Conservation (phyloP, 2,329 filamentous ascomycete species). For the Pseudogymnoascus sp. region DNA sequence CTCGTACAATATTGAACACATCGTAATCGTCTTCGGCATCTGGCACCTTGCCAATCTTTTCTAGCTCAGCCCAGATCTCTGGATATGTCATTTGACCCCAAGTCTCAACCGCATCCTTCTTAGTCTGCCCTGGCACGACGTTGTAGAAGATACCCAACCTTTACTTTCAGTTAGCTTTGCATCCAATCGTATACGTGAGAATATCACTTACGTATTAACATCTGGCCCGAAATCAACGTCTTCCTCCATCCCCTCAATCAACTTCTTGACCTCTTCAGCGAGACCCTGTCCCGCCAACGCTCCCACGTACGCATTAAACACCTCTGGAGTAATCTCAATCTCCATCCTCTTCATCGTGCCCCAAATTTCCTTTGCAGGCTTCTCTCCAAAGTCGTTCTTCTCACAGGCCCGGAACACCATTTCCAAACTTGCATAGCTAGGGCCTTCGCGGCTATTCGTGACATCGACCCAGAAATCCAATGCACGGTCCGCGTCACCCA, state of each 20-base stretch:
- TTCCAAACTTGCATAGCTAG: conserved; percentile 70
- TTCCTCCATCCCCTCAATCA: conserved; percentile 59
- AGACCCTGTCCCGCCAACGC: conserved; percentile 67
- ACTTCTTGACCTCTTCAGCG: conserved; percentile 56
- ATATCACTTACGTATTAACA: conserved; percentile 55
- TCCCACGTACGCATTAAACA: conserved; percentile 71
- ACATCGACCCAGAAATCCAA: conserved; percentile 81
- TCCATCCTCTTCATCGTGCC: conserved; percentile 63
- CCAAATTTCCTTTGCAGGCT: conserved; percentile 61
- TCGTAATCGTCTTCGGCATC: conserved; percentile 22
- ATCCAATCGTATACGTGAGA: background rate
- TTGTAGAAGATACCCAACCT: conserved; percentile 73
- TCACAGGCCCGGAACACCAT: conserved; percentile 77
- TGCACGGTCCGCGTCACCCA: conserved; percentile 56
- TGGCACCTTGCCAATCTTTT: conserved; percentile 20
- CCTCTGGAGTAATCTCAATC: conserved; percentile 62
- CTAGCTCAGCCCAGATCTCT: conserved; percentile 57
- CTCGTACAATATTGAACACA: conserved; percentile 22
- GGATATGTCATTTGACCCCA: conserved; percentile 67
- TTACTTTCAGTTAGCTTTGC: conserved; percentile 1
- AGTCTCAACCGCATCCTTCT: conserved; percentile 61
- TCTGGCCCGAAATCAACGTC: conserved; percentile 62
- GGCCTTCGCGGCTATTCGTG: conserved; percentile 74
- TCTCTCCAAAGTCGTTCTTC: conserved; percentile 47
- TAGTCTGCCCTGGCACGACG: conserved; percentile 53